These are phyloP conservation scores for Populus hybrid DNA, from an alignment of 441 rosid species.

Conservation along the genomic window DNA sequence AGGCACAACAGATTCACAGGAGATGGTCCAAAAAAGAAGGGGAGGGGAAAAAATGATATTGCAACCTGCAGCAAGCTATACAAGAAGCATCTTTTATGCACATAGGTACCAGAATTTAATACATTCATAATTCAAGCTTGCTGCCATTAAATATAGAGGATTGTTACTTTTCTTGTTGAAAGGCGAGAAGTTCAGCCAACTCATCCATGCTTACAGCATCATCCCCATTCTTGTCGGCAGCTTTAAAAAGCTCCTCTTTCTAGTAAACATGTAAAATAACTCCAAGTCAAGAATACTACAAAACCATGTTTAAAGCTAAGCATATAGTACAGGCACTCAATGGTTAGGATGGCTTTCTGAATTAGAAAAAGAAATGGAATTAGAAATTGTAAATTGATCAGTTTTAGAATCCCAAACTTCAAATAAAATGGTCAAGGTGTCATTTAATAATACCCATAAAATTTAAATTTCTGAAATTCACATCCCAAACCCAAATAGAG, in stretches of 20 bases:
- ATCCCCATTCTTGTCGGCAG: no score
- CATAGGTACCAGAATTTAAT: no score
- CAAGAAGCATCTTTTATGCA: no score
- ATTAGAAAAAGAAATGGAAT: neutral
- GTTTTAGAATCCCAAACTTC: constrained; percentile 6
- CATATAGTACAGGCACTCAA: neutral
- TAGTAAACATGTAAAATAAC: constrained; percentile 39
- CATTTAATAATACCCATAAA: neutral
- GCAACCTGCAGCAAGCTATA: no score
- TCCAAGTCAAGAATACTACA: constrained; percentile 12
- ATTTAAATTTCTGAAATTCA: neutral
- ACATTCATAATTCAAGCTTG: no score
- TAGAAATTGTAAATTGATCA: neutral
- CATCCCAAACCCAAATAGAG: neutral
- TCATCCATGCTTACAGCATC: no score
- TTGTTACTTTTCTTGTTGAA: no score
- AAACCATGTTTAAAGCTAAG: neutral
- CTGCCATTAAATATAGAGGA: no score
- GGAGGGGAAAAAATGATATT: no score
- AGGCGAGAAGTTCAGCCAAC: no score
- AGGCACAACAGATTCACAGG: no score
- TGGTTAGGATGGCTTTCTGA: neutral
- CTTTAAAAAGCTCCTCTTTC: constrained; percentile 80
- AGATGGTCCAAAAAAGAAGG: no score
- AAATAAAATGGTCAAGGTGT: neutral